phyloP scores from a whole-genome alignment of 208 protist species.

The Trypanosoma caninum region DNA sequence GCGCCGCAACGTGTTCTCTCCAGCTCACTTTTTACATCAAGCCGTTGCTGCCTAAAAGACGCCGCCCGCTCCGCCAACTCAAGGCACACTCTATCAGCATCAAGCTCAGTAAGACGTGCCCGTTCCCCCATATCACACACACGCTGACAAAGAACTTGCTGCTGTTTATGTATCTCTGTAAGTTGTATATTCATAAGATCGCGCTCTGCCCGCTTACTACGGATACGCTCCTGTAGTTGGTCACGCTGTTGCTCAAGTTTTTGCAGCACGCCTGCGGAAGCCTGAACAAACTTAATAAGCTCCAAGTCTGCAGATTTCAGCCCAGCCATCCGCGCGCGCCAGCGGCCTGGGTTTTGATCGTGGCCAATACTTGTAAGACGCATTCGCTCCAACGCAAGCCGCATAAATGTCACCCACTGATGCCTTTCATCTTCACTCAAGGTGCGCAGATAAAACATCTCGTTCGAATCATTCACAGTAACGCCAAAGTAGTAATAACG shows the following conservation, averaged over 20 bases:
- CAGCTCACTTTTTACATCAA: slow-evolving; percentile 18
- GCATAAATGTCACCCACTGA: slow-evolving; percentile 27
- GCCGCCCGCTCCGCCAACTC: slow-evolving; percentile 18
- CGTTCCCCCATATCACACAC: slow-evolving; percentile 6
- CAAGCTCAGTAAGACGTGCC: slow-evolving; percentile 9
- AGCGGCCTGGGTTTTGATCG: slow-evolving; percentile 28
- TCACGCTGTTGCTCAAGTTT: slow-evolving; percentile 10
- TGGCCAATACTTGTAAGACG: slow-evolving; percentile 17
- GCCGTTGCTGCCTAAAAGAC: slow-evolving; percentile 13
- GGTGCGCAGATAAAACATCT: slow-evolving; percentile 26
- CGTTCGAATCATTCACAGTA: slow-evolving; percentile 22
- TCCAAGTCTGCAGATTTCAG: slow-evolving; percentile 11
- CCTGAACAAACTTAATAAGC: slow-evolving; percentile 10
- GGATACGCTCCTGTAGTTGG: slow-evolving; percentile 16
- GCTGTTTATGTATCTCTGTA: slow-evolving; percentile 18
- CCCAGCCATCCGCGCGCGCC: slow-evolving; percentile 23
- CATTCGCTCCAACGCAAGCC: slow-evolving; percentile 17
- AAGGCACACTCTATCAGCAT: slow-evolving; percentile 5
- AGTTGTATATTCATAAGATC: slow-evolving; percentile 23
- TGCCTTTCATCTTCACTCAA: slow-evolving; percentile 7
- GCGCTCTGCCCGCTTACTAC: slow-evolving; percentile 1
- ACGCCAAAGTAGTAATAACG: slow-evolving; percentile 28
- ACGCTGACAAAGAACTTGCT: not conserved
- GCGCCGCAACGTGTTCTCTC: slow-evolving; percentile 6
- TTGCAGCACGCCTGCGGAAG: not conserved